Conservation (phyloP, 305 asterid species). For the Solanum hybrid region DNA sequence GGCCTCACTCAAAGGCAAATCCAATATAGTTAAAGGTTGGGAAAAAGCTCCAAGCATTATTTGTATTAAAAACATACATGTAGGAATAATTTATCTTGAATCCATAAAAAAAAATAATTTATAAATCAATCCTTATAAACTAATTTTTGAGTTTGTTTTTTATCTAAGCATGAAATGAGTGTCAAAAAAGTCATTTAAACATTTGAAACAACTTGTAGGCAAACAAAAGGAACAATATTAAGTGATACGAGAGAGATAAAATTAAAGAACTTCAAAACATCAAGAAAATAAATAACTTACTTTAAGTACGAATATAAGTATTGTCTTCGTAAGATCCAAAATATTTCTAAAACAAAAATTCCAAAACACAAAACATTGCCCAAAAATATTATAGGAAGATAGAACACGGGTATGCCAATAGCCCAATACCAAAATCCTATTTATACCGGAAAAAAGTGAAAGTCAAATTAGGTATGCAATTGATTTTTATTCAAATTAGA, state of each 20-base stretch:
- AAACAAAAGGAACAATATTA: neutral
- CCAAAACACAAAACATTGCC: neutral
- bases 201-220: neutral
- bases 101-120: too few relatives aligned
- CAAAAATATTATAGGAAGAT: neutral
- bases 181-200: neutral
- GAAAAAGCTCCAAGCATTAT: neutral
- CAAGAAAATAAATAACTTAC: neutral
- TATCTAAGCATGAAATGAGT: too few relatives aligned
- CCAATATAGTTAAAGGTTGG: neutral
- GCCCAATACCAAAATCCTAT: too few relatives aligned
- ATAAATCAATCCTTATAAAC: neutral
- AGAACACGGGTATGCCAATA: neutral
- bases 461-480: too few relatives aligned
- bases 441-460: too few relatives aligned
- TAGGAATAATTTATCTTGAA: too few relatives aligned
- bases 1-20: neutral
- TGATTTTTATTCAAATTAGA: too few relatives aligned
- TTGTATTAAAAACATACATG: neutral
- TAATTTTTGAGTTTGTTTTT: too few relatives aligned
- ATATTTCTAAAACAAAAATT: too few relatives aligned
- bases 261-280: neutral
- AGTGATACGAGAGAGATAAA: too few relatives aligned
- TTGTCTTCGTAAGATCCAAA: neutral
- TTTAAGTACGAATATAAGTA: neutral